These are phyloP conservation scores for Maudiozyma serrabonitensis DNA, from an alignment of 805 yeast species.

Conservation along the genomic window DNA sequence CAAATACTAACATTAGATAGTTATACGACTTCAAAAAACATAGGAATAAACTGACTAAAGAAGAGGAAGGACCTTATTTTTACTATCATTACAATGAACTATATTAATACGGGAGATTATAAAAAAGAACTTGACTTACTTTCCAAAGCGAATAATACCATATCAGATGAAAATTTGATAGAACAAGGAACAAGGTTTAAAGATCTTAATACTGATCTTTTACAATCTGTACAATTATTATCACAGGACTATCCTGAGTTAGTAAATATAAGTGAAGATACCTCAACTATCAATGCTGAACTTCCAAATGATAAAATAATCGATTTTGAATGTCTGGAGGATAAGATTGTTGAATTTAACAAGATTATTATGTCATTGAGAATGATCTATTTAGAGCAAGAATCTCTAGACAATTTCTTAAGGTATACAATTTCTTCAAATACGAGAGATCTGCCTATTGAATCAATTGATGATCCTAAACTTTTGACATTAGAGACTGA, in stretches of 20 bases:
- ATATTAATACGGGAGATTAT: slow-evolving; percentile 1
- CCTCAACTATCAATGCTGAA: neutral
- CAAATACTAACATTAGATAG: too few species aligned
- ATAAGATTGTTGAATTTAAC: slow-evolving; percentile 14
- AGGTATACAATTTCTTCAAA: slow-evolving; percentile 21
- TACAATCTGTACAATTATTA: slow-evolving; percentile 2
- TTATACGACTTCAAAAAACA: too few species aligned
- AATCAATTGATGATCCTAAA: slow-evolving; percentile 18
- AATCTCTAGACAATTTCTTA: slow-evolving; percentile 25
- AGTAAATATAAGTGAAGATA: neutral
- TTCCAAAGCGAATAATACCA: neutral
- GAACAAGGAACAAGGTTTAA: slow-evolving; percentile 2
- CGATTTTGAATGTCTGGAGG: slow-evolving; percentile 11
- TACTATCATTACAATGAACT: neutral
- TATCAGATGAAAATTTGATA: neutral
- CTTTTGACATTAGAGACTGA: slow-evolving; percentile 14
- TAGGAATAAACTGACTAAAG: too few species aligned
- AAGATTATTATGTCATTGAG: slow-evolving; percentile 17
- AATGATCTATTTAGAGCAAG: slow-evolving; percentile 24
- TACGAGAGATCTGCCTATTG: slow-evolving; percentile 11
- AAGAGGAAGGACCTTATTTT: too few species aligned
- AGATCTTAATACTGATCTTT: slow-evolving; percentile 1
- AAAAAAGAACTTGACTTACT: neutral
- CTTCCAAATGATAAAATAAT: slow-evolving; percentile 1
- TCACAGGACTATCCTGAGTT: slow-evolving; percentile 1